Evolutionary conservation across 2,329 filamentous ascomycete genomes (phyloP).

Genomic region (Cladophialophora yegresii): DNA sequence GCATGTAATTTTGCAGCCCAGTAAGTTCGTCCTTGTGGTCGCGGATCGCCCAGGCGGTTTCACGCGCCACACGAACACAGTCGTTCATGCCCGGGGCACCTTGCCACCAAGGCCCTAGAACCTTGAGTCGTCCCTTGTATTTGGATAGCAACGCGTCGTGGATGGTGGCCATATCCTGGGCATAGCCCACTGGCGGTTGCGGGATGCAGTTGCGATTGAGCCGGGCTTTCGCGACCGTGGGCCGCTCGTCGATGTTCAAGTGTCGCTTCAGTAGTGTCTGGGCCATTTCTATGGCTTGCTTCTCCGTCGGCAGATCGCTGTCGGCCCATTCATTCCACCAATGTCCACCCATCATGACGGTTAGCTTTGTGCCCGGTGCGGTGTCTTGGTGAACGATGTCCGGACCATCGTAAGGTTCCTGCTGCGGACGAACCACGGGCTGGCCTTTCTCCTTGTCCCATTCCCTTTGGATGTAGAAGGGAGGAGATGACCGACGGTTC

Average conservation of each 20-base stretch:
- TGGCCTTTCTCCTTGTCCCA: background rate
- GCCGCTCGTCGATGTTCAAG: constrained; percentile 66
- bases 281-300: constrained; percentile 70
- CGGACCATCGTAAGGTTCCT: background rate
- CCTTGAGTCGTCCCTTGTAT: constrained; percentile 66
- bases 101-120: constrained; percentile 59
- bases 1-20: constrained; percentile 29
- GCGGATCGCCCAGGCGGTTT: constrained; percentile 46
- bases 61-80: constrained; percentile 59
- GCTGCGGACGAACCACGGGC: background rate
- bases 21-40: constrained; percentile 33
- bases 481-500: background rate
- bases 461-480: background rate
- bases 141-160: constrained; percentile 55
- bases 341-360: constrained; percentile 92
- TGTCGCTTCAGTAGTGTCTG: constrained; percentile 70
- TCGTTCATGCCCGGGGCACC: constrained; percentile 55
- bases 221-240: constrained; percentile 62
- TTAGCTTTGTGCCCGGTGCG: constrained; percentile 74
- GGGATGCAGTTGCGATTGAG: constrained; percentile 76
- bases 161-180: constrained; percentile 60
- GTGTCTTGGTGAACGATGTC: constrained; percentile 53
- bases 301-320: constrained; percentile 61
- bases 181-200: constrained; percentile 82
- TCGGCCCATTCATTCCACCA: constrained; percentile 71